Conservation (phyloP, 345 rosid genomes). For the Aurinia saxatilis region DNA sequence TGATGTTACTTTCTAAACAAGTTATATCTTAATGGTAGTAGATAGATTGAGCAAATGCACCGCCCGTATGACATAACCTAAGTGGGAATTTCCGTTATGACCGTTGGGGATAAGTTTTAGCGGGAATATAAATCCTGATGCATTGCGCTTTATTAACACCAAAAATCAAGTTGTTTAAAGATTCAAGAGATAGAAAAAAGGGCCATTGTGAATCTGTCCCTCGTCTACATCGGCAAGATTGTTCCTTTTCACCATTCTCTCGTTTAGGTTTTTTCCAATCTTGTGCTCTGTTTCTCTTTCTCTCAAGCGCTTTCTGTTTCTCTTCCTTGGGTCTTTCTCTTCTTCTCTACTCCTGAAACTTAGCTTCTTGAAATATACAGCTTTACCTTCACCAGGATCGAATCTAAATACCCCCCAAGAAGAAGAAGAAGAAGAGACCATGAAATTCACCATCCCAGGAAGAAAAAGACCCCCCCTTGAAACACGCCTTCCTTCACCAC, state of each 20-base stretch:
- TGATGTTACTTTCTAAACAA: background rate
- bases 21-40: background rate
- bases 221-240: background rate
- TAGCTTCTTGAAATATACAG: background rate
- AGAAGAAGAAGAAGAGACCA: background rate
- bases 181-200: background rate
- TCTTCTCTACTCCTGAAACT: background rate
- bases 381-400: background rate
- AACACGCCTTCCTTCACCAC: too few relatives aligned
- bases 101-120: slow-evolving; percentile 1
- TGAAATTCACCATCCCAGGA: background rate
- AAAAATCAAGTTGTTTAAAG: too few relatives aligned
- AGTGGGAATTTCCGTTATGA: background rate
- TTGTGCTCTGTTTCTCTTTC: background rate
- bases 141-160: too few relatives aligned
- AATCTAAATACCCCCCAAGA: too few relatives aligned
- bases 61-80: too few relatives aligned
- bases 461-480: background rate
- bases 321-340: background rate
- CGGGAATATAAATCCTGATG: background rate
- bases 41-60: background rate
- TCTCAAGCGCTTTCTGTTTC: background rate
- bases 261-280: too few relatives aligned
- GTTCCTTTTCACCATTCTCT: background rate
- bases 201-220: background rate